A percentile compares a stretch with the other conserved stretches of the same genome.
Evolutionary conservation across 768 basidiomycete genomes (phyloP).

Genomic region (Tricholoma saponaceum): DNA sequence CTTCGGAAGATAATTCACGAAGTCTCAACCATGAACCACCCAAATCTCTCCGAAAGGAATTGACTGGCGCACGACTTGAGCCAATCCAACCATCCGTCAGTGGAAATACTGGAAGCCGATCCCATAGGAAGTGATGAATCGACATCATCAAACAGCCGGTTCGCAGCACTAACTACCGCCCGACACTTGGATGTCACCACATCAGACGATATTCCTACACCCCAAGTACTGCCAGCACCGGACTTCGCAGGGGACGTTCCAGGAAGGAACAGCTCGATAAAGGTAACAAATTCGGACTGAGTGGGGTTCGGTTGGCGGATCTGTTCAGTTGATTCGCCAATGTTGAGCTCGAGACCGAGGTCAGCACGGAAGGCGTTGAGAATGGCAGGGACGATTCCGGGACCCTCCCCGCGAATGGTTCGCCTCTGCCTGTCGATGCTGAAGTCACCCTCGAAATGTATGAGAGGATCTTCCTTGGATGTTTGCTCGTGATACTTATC

Average conservation of each 20-base stretch:
- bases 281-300: slow-evolving; percentile 60
- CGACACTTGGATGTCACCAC: slow-evolving; percentile 68
- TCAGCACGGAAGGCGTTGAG: slow-evolving; percentile 67
- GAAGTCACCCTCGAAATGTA: slow-evolving; percentile 64
- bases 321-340: slow-evolving; percentile 75
- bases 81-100: slow-evolving; percentile 18
- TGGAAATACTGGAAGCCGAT: slow-evolving; percentile 7
- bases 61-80: slow-evolving; percentile 20
- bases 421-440: slow-evolving; percentile 61
- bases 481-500: slow-evolving; percentile 42
- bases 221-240: slow-evolving; percentile 53
- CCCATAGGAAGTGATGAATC: slow-evolving; percentile 35
- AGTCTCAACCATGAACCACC: not conserved
- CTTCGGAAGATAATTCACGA: not conserved
- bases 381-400: slow-evolving; percentile 73
- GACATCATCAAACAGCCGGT: slow-evolving; percentile 51
- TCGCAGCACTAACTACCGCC: slow-evolving; percentile 72
- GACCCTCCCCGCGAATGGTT: slow-evolving; percentile 71
- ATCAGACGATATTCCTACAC: slow-evolving; percentile 73
- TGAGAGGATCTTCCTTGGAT: slow-evolving; percentile 10
- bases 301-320: slow-evolving; percentile 35
- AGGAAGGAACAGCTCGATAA: slow-evolving; percentile 64
- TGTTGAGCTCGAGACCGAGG: slow-evolving; percentile 58
- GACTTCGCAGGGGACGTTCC: slow-evolving; percentile 48
- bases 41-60: slow-evolving; percentile 1